These are phyloP conservation scores for Medakamo hakoo DNA, from an alignment of 139 green algal genomes.

Conservation along the genomic window DNA sequence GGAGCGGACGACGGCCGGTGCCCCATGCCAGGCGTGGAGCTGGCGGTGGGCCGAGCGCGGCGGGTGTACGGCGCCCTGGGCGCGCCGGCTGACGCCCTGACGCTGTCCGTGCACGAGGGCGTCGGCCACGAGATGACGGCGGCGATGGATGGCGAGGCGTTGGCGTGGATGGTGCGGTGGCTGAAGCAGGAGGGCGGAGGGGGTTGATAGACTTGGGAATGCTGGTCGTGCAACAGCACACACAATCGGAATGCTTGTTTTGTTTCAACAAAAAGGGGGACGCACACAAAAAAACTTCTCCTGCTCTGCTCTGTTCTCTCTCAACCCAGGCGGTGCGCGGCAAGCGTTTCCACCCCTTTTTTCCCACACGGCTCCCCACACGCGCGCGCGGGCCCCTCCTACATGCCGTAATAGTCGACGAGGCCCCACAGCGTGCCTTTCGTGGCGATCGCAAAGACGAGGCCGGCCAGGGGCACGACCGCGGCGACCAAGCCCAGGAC, in stretches of 20 bases:
- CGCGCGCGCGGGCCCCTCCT: too few species aligned
- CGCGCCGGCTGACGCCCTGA: slow-evolving; percentile 2
- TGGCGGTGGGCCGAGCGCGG: slow-evolving; percentile 1
- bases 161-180: not conserved
- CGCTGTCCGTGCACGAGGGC: slow-evolving; percentile 11
- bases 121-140: slow-evolving; percentile 13
- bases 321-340: too few species aligned
- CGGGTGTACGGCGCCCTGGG: slow-evolving; percentile 6
- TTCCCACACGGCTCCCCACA: too few species aligned
- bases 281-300: not conserved
- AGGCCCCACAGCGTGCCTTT: not conserved
- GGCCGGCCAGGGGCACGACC: not conserved
- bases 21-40: slow-evolving; percentile 18
- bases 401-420: not conserved
- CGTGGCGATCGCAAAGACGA: not conserved
- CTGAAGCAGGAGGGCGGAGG: not conserved
- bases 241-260: not conserved
- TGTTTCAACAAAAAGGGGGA: not conserved
- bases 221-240: not conserved
- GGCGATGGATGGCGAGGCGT: slow-evolving; percentile 8
- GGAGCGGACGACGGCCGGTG: slow-evolving; percentile 30
- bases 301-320: not conserved
- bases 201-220: not conserved
- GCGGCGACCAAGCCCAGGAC: not conserved
- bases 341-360: too few species aligned